Base-by-base conservation (phyloP, 768 basidiomycete species). In the Auriscalpium microsporum region DNA sequence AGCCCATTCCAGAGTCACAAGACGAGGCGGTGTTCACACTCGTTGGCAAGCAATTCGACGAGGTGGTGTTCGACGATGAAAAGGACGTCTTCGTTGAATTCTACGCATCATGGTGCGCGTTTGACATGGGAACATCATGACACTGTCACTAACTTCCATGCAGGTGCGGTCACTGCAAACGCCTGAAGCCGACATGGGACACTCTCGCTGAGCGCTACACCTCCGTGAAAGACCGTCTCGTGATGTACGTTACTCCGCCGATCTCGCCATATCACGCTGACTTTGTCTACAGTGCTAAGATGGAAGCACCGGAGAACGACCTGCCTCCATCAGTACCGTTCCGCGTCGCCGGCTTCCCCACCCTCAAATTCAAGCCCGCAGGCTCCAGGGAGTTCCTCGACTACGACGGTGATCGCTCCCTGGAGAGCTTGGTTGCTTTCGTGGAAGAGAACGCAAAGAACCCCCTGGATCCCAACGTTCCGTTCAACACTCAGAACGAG, bases 1-100 rank as follows among this genome's bases (percentile, higher is more conserved):
- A 91, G 70, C 83, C 90, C 40, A 78, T 94, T 63, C 95, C 95
- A 8, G 83, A 82, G 55, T 71, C 73, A 37, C 94, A 98, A 71
- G 81, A 89, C 56, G 91, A 90, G 69, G 79, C 77, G 55, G 94
- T 95, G 53, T 86, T 79, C 71, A 80, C 77, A 50, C 74, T 99
- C 28, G 95, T 97, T 52, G 84, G 90, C 58, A 87, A 90, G 70
- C 82, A 87, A 61, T 98, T 97, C 61, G 92, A 98, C 2, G 74
- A 90, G 50, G 75, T 94, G 51, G 86, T 90, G 36, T 83, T 81
- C 58, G 90, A 96, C 66, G 88, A 93, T 59, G 74, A 75, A 56
- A 96, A 96, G 75, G 94, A 98, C 68, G 86, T 97, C 64, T 93
- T 99, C 65, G 77, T 97, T 61, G 95, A 98, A 72, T 94, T 99